phyloP scores from a whole-genome alignment of 495 filamentous ascomycete genomes.

The Xylaria acuta region DNA sequence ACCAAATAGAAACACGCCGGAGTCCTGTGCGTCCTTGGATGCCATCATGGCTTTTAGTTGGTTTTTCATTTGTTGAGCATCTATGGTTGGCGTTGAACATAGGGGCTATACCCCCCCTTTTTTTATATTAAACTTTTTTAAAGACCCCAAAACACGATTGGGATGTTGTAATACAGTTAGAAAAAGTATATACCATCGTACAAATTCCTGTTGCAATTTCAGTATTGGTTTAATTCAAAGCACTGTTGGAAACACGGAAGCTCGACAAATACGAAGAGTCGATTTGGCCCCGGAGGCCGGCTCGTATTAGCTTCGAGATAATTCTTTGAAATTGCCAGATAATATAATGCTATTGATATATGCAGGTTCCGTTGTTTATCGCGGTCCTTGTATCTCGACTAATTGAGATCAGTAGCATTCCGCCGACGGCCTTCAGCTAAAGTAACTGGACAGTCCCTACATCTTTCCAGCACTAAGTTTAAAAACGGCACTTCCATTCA shows the following conservation, averaged over 20 bases:
- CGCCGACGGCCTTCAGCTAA: background rate
- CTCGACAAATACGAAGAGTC: background rate
- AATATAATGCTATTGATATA: background rate
- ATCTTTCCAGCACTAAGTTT: conserved; percentile 37
- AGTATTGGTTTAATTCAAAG: background rate
- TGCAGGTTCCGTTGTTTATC: background rate
- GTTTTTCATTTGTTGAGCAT: conserved; percentile 20
- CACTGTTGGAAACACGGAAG: too few relatives aligned
- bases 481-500: conserved; percentile 68
- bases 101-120: background rate
- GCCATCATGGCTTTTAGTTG: background rate
- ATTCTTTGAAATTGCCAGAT: background rate
- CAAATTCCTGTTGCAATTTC: background rate
- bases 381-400: background rate
- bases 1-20: conserved; percentile 21
- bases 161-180: background rate
- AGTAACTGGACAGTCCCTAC: background rate
- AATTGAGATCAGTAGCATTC: background rate
- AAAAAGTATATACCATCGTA: conserved; percentile 2
- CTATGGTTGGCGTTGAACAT: conserved; percentile 9
- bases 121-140: too few relatives aligned
- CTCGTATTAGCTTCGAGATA: background rate
- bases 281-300: background rate
- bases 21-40: background rate
- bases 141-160: background rate